Conservation (phyloP, 148 eudicot genomes). For the Dysphania ambrosioides region DNA sequence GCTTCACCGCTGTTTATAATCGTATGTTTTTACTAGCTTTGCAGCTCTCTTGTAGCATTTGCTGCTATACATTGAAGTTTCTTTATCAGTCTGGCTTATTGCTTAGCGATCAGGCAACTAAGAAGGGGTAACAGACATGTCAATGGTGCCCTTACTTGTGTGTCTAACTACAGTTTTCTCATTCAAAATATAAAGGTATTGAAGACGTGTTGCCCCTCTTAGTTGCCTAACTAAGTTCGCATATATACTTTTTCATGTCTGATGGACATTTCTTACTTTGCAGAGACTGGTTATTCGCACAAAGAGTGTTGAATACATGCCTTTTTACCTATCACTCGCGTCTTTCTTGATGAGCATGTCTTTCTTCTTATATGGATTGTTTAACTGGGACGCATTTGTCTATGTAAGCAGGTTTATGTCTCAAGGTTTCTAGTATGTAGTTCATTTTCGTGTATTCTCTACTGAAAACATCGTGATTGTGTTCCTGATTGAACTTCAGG, state of each 20-base stretch:
- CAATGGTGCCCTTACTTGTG: neutral
- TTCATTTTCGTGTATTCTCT: neutral
- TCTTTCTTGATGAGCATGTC: conserved; percentile 83
- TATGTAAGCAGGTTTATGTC: conserved; percentile 45
- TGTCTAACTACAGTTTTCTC: neutral
- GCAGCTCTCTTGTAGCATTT: neutral
- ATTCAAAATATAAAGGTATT: too few species aligned
- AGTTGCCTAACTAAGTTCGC: neutral
- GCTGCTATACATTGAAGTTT: neutral
- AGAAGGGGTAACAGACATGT: neutral
- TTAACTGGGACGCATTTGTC: conserved; percentile 67
- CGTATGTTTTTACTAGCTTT: conserved; percentile 38
- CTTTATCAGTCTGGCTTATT: too few species aligned
- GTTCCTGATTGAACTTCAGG: conserved; percentile 44
- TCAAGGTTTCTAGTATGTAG: conserved; percentile 1
- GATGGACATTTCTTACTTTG: conserved; percentile 12
- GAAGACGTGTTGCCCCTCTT: neutral
- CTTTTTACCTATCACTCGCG: conserved; percentile 80
- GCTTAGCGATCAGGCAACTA: neutral
- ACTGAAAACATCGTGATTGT: neutral
- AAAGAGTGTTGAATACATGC: conserved; percentile 92
- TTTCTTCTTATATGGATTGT: conserved; percentile 63
- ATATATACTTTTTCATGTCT: neutral
- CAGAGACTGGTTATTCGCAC: conserved; percentile 76
- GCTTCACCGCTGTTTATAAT: conserved; percentile 86